A percentile compares a stretch with the other conserved stretches of the same genome.
Conservation (phyloP, 2,329 filamentous ascomycete species). For the Trichoderma atroviride region DNA sequence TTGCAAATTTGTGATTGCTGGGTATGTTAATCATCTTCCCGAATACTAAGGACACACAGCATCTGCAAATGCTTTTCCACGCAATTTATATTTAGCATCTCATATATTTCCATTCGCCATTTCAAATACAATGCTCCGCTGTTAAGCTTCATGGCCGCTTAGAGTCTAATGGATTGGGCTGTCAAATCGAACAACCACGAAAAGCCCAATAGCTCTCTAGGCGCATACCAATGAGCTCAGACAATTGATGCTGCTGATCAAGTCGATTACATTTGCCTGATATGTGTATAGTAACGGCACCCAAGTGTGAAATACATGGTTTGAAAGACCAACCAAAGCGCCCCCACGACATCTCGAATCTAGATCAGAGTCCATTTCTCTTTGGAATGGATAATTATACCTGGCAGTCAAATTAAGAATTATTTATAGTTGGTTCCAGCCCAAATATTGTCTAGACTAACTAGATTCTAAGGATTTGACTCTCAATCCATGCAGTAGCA, state of each 20-base stretch:
- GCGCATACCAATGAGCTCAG: too few relatives aligned
- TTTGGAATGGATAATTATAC: neutral
- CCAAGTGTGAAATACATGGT: neutral
- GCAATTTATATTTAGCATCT: too few relatives aligned
- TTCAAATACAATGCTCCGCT: neutral
- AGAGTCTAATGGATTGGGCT: too few relatives aligned
- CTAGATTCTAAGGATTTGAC: neutral
- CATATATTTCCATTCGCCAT: too few relatives aligned
- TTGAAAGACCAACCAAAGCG: neutral
- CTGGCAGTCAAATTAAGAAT: neutral
- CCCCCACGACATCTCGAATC: neutral
- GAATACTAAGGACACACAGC: too few relatives aligned
- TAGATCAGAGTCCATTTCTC: neutral
- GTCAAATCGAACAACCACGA: too few relatives aligned
- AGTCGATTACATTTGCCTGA: too few relatives aligned
- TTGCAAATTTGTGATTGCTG: neutral
- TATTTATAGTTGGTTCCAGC: neutral
- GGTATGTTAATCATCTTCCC: neutral
- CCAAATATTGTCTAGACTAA: neutral
- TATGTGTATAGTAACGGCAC: too few relatives aligned
- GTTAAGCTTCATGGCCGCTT: neutral
- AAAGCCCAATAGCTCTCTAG: too few relatives aligned
- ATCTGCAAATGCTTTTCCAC: too few relatives aligned
- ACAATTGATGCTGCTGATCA: too few relatives aligned
- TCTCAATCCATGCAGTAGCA: neutral